Evolutionary conservation across 2,329 filamentous ascomycete genomes (phyloP).

Genomic region (Cladobotryum mycophilum): DNA sequence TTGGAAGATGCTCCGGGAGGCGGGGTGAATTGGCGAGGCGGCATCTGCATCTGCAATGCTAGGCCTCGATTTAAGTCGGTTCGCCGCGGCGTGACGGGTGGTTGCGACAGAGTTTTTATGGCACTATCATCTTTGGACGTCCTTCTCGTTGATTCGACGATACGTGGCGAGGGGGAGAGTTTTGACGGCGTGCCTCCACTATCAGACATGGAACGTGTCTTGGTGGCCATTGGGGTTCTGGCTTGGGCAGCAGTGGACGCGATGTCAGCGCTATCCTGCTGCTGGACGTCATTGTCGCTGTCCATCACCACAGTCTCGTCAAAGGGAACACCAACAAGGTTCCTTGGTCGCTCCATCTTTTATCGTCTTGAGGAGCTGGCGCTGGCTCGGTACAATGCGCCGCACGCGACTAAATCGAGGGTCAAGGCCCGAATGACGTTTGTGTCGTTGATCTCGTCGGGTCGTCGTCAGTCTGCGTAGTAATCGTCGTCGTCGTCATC

Average conservation of each 20-base stretch:
- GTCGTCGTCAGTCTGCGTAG: neutral
- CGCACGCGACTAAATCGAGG: too few relatives aligned
- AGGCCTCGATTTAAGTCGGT: slow-evolving; percentile 59
- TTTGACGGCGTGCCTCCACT: slow-evolving; percentile 49
- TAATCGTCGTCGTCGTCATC: too few relatives aligned
- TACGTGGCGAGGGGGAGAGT: slow-evolving; percentile 52
- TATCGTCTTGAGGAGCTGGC: too few relatives aligned
- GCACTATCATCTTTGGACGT: slow-evolving; percentile 63
- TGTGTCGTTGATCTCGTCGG: neutral
- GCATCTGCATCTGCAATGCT: slow-evolving; percentile 45
- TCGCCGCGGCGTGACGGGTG: slow-evolving; percentile 67
- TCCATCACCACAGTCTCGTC: slow-evolving; percentile 10
- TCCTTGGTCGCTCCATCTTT: slow-evolving; percentile 8
- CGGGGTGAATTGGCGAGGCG: slow-evolving; percentile 30
- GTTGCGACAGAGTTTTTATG: slow-evolving; percentile 34
- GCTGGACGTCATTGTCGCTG: neutral
- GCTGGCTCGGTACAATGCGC: too few relatives aligned
- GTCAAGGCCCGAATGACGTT: neutral
- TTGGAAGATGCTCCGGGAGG: slow-evolving; percentile 29
- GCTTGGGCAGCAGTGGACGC: slow-evolving; percentile 13
- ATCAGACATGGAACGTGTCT: slow-evolving; percentile 60
- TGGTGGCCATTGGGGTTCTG: slow-evolving; percentile 40
- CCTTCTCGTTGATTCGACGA: slow-evolving; percentile 46
- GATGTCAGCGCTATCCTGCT: neutral
- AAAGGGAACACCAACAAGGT: slow-evolving; percentile 3